Base-by-base conservation (phyloP, 1,284 basidiomycete species). In the Leccinum pachyderme region DNA sequence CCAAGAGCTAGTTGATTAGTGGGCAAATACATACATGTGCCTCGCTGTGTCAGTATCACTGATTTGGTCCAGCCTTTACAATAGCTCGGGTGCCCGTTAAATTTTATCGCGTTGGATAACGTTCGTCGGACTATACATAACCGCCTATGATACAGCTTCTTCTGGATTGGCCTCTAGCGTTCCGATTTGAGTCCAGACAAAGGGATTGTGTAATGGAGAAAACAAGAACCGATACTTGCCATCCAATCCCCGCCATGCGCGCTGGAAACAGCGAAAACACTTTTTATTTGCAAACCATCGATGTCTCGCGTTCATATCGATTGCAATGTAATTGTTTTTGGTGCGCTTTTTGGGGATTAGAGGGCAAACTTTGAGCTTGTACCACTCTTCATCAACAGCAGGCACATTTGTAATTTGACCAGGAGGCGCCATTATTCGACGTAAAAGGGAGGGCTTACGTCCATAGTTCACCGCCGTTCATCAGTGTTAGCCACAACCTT, bases 261-360 rank as follows among this genome's bases (percentile, higher is more conserved):
- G 25, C 43, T 27, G 22, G 45, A 27, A 47, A 47, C n/a, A 47
- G 27, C 45, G 49, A 59, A 27, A 47, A 22, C 22, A 22, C 39
- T 13, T 28, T 58, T 52, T 22, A 27, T 53, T 53, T 55, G 52
- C 64, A 54, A 41, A 51, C 24, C 18, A 60, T 59, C 50, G 46
- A 59, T 60, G 44, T 67, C 69, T 44, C 67, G 58, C 67, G 58
- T 51, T 71, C 70, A 70, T 72, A 67, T 70, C 59, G 54, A 63
- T 60, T 46, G 25, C 28, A 31, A 43, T 25, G 28, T 46, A 48
- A 57, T 59, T 68, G 62, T 61, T 51, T 51, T 49, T 51, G 33
- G 9, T 32, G 43, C 32, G 44, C 47, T 47, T 31, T 51, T 29
- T 9, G 54, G 57, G 55, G 46, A 32, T 50, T 59, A 62, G 50